A percentile compares a stretch with the other conserved stretches of the same genome.
These are phyloP conservation scores for Rutidosis leptorrhynchoides DNA, from an alignment of 129 eudicot genomes.

Conservation along the genomic window DNA sequence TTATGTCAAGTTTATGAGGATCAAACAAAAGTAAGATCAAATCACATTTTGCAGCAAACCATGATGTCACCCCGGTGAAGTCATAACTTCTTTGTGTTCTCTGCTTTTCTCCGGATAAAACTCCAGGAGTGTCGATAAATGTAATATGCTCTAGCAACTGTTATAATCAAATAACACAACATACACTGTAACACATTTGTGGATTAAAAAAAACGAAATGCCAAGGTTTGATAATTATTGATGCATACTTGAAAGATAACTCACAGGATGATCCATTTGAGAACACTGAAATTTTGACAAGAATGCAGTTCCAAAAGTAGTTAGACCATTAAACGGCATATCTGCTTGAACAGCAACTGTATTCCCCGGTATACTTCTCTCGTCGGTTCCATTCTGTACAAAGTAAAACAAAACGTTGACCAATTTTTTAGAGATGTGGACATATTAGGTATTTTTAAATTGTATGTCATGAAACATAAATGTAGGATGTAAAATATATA, in stretches of 20 bases:
- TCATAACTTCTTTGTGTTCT: conserved; percentile 90
- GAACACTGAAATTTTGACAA: conserved; percentile 95
- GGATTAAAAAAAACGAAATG: not conserved
- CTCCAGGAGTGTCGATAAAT: conserved; percentile 94
- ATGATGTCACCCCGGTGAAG: conserved; percentile 90
- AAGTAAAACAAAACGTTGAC: conserved; percentile 9
- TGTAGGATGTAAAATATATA: conserved; percentile 32
- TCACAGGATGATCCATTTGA: conserved; percentile 94
- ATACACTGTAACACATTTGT: conserved; percentile 4
- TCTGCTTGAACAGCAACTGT: conserved; percentile 93
- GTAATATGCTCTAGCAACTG: conserved; percentile 88
- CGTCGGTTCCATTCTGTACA: conserved; percentile 80
- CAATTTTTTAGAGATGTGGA: not conserved
- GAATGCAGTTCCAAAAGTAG: conserved; percentile 78
- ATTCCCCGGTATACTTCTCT: conserved; percentile 91
- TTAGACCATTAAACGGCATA: conserved; percentile 91
- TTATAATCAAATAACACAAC: conserved; percentile 11
- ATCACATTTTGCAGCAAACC: conserved; percentile 94
- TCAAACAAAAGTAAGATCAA: conserved; percentile 81
- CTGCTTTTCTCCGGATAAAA: conserved; percentile 92
- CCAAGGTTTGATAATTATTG: not conserved
- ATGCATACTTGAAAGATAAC: conserved; percentile 26
- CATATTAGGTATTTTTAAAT: not conserved
- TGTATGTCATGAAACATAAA: not conserved
- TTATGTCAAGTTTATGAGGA: conserved; percentile 95